Conservation (phyloP, 306 rosid genomes). For the Mimosa pudica region DNA sequence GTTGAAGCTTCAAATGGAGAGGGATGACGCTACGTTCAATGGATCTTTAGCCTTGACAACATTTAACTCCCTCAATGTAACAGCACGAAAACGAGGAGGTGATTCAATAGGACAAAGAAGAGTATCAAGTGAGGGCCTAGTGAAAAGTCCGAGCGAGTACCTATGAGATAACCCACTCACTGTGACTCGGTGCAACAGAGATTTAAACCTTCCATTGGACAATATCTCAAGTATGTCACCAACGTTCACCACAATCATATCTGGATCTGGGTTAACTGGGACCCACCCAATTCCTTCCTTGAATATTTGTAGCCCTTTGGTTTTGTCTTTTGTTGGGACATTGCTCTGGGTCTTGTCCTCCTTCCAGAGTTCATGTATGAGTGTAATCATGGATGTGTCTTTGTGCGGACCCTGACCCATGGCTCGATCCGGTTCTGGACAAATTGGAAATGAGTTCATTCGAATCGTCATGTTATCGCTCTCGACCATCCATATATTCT, state of each 20-base stretch:
- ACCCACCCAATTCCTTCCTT: constrained; percentile 50
- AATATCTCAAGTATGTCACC: constrained; percentile 70
- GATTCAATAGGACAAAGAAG: constrained; percentile 42
- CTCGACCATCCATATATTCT: too few species aligned
- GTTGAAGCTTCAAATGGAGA: neutral
- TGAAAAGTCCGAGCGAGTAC: constrained; percentile 61
- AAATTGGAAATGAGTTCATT: too few species aligned
- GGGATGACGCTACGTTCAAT: constrained; percentile 45
- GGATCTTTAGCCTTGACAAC: constrained; percentile 52
- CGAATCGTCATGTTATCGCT: too few species aligned
- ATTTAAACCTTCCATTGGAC: constrained; percentile 53
- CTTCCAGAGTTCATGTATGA: too few species aligned
- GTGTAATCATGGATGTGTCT: too few species aligned
- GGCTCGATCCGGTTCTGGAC: too few species aligned
- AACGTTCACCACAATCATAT: constrained; percentile 50
- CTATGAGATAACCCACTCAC: constrained; percentile 46
- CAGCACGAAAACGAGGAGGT: constrained; percentile 45
- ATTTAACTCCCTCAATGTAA: constrained; percentile 54
- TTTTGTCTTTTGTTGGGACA: too few species aligned
- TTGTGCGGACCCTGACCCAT: constrained; percentile 48
- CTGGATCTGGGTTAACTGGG: constrained; percentile 44
- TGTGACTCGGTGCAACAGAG: constrained; percentile 59
- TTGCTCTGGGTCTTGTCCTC: too few species aligned
- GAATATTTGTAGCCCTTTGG: neutral
- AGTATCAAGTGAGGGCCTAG: constrained; percentile 54